Evolutionary conservation across 2,329 filamentous ascomycete species (phyloP).

Genomic region (Colletotrichum somersetense): DNA sequence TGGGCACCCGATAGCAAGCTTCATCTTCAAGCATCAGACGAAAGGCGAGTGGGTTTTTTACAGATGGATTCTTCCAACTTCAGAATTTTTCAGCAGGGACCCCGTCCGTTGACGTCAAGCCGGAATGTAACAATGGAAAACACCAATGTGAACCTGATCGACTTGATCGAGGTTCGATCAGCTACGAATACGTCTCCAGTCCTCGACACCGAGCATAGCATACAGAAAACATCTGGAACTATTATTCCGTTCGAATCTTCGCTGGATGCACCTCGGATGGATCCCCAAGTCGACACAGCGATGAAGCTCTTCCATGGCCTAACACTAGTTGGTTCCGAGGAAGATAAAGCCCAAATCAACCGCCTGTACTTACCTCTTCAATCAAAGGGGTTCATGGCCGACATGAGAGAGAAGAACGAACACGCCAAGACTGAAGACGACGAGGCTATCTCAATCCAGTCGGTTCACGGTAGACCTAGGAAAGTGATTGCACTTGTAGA

Average conservation of each 20-base stretch:
- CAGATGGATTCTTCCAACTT: background rate
- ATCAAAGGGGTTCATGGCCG: too few species aligned
- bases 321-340: background rate
- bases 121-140: background rate
- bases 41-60: background rate
- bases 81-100: background rate
- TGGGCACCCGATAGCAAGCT: background rate
- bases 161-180: background rate
- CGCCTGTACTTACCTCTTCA: background rate
- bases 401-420: too few species aligned
- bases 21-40: slow-evolving; percentile 6
- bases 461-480: background rate
- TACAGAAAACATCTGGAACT: background rate
- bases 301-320: background rate
- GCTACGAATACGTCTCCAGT: too few species aligned
- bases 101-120: too few species aligned
- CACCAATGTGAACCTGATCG: background rate
- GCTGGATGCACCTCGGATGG: background rate
- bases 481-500: background rate
- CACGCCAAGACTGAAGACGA: background rate
- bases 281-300: background rate
- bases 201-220: fast-evolving
- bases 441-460: background rate
- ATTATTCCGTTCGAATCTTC: background rate
- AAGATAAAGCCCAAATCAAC: background rate